Percentiles rank a stretch among this genome's conserved stretches.
These are phyloP conservation scores for Chlamydomonas reinhardtii DNA, from an alignment of 163 green algal species.

Conservation along the genomic window DNA sequence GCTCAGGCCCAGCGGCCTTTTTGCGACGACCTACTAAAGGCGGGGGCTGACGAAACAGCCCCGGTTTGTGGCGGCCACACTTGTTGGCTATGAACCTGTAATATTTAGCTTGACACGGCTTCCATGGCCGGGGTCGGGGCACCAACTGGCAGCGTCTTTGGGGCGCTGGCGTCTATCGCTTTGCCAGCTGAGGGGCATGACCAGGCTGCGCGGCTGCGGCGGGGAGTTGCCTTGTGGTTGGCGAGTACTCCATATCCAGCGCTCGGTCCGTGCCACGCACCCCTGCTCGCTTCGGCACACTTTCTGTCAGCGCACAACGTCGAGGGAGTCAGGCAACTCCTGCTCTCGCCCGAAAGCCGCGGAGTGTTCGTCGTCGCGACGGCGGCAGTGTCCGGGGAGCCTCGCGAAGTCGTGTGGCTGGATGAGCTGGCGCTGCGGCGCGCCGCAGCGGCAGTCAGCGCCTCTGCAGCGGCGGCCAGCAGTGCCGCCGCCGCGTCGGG, in stretches of 20 bases:
- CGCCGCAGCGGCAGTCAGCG: not conserved
- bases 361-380: not conserved
- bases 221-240: conserved; percentile 6
- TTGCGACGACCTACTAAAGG: no score
- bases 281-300: not conserved
- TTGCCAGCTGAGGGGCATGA: not conserved
- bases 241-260: conserved; percentile 2
- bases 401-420: conserved; percentile 7
- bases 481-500: not conserved
- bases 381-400: not conserved
- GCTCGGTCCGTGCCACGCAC: not conserved
- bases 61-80: no score
- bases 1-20: no score
- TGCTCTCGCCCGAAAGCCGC: not conserved
- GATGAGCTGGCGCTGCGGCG: conserved; percentile 20
- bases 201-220: not conserved
- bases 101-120: no score
- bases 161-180: not conserved
- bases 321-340: not conserved
- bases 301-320: not conserved
- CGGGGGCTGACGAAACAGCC: no score
- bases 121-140: no score
- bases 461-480: not conserved
- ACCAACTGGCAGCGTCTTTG: not conserved
- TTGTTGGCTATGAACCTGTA: no score